Evolutionary conservation across 768 basidiomycete genomes (phyloP), one percentile per base, ranked within the genome.

Genomic region (Basidioascus undulatus): DNA sequence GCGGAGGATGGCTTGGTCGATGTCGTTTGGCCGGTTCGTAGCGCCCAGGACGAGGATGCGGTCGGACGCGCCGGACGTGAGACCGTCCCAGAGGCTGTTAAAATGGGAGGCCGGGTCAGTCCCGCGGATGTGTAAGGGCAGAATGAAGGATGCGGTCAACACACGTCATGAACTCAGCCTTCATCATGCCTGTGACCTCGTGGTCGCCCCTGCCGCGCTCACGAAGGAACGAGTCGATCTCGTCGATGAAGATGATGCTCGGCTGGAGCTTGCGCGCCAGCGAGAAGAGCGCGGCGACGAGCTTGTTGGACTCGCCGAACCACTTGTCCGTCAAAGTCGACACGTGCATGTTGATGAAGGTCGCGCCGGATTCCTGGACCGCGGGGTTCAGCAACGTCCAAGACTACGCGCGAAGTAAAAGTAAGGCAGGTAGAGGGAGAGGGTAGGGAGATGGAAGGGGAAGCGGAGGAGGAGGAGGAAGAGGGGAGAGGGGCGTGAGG

Each of bases 161-260:
- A 38, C 32, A 53, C 52, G 59, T 57, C 58, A 64, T 61, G 50
- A 64, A 62, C 43, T 62, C 61, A 15, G 53, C 49, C 42, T 94
- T 92, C 71, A 94, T 87, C 84, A 94, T 94, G 5, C 76, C 86
- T 27, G 86, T 96, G 39, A 84, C 89, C 52, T 98, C 92, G 55
- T 98, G 92, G 53, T 96, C 89, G 9, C 76, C 74, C 42, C 71
- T 69, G 21, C 74, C 72, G 45, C 92, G 66, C 55, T 89, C 81
- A 41, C 87, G 66, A 56, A 98, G 60, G 58, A 98, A 83, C 1
- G 80, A 82, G 53, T 98, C 89, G 49, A 98, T 94, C 60, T 96
- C 92, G 55, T 98, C 89, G 53, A 96, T 92, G 59, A 98, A 98
- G 49, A 98, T 87, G 54, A 98, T 96, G 43, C 75, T 70, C 0